Base-by-base conservation (phyloP, 2,329 filamentous ascomycete species). In the Parastagonospora nodorum region DNA sequence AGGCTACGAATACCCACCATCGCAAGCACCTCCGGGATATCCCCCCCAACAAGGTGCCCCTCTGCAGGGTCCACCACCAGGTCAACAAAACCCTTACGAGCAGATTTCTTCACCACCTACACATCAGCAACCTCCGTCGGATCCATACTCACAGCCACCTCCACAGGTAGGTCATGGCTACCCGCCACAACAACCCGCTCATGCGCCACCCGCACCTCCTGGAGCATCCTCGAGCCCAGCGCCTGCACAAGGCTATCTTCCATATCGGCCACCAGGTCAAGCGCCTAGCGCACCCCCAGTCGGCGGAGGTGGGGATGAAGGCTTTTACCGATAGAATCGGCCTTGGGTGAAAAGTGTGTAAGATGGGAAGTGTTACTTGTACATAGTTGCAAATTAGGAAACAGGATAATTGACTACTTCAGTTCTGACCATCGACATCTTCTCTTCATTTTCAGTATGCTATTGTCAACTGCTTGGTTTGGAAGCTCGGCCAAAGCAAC, bases 231-330 rank as follows among this genome's bases (percentile, higher is more conserved):
- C 56, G 19, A 72, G 64, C 42, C 64, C 67, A 0, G 67, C 66
- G 27, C 57, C 53, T 29, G 29, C 50, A 32, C 63, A 67, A 38
- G 52, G 45, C 0, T 73, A 74, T 51, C 29, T 72, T 8, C 58
- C 71, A 27, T 72, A 72, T 51, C 52, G 73, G 7, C 75, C 74
- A n/a, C 61, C 56, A 24, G 61, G 64, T 9, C 59, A 67, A 45
- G 69, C 61, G 11, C 64, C 64, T 16, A 67, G 64, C 45, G 67
- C 67, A 7, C 66, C 66, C 2, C 59, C 59, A 0, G 68, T 66
- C 0, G 69, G 62, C 2, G 69, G 63, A 12, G 68, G 61, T 4
- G 69, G 64, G 12, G 72, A 73, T 15, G 72, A 72, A 28, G 65
- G 65, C 0, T 69, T 66, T 39, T 69, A 69, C 31, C 50, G 66